These are phyloP conservation scores for Oldenlandia corymbosa DNA, from an alignment of 257 asterid genomes.

Conservation along the genomic window DNA sequence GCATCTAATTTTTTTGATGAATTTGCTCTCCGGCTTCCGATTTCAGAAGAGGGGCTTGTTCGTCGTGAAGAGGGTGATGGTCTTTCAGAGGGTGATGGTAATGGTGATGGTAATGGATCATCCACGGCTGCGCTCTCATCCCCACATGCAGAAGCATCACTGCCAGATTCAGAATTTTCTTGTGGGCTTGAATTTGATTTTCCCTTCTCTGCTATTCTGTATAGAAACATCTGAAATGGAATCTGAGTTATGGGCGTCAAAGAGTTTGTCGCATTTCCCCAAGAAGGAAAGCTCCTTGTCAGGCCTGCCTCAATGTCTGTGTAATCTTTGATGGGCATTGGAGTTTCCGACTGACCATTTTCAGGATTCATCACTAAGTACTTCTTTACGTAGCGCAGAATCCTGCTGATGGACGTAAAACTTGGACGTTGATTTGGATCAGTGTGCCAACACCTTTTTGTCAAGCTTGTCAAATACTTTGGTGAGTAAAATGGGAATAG, in stretches of 20 bases:
- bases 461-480: slow-evolving; percentile 39
- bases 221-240: slow-evolving; percentile 73
- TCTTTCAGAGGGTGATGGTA: slow-evolving; percentile 42
- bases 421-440: slow-evolving; percentile 40
- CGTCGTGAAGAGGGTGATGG: slow-evolving; percentile 43
- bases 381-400: slow-evolving; percentile 55
- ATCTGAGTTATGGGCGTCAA: slow-evolving; percentile 38
- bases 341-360: slow-evolving; percentile 49
- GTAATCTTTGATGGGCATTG: slow-evolving; percentile 44
- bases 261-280: slow-evolving; percentile 15
- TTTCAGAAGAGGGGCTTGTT: slow-evolving; percentile 35
- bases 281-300: slow-evolving; percentile 21
- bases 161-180: slow-evolving; percentile 66
- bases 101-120: slow-evolving; percentile 43
- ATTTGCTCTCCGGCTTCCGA: slow-evolving; percentile 31
- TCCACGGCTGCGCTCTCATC: slow-evolving; percentile 45
- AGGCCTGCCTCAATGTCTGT: slow-evolving; percentile 32
- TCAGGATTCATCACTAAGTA: slow-evolving; percentile 43
- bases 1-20: slow-evolving; percentile 37
- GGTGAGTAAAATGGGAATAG: slow-evolving; percentile 76
- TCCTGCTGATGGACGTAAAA: slow-evolving; percentile 51
- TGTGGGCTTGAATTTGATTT: slow-evolving; percentile 31
- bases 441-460: slow-evolving; percentile 41
- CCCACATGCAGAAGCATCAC: slow-evolving; percentile 55
- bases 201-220: slow-evolving; percentile 68